Evolutionary conservation across 139 green algal species (phyloP).

Genomic region (Mesotaenium endlicherianum): DNA sequence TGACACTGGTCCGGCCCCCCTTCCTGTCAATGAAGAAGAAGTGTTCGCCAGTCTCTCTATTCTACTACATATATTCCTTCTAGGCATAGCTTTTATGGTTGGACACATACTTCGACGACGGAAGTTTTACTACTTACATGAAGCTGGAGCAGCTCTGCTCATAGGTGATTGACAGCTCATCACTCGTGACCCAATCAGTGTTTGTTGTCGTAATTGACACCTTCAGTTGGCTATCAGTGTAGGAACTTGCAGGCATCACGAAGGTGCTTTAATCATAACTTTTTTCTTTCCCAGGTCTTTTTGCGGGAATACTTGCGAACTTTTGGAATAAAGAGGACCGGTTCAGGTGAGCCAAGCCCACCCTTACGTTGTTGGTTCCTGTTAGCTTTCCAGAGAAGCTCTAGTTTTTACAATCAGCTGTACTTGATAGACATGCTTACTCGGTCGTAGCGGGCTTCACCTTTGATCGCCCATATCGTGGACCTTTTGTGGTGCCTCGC

Average conservation of each 20-base stretch:
- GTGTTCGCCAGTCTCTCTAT: slow-evolving; percentile 38
- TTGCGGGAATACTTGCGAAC: slow-evolving; percentile 7
- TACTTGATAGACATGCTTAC: neutral
- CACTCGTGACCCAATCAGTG: no score
- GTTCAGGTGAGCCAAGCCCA: slow-evolving; percentile 5
- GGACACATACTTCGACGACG: slow-evolving; percentile 18
- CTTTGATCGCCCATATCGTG: no score
- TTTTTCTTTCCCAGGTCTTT: slow-evolving; percentile 16
- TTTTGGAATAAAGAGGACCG: slow-evolving; percentile 17
- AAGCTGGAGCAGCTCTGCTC: slow-evolving; percentile 19
- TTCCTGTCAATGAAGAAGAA: no score
- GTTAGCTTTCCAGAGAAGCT: neutral
- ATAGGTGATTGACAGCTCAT: no score
- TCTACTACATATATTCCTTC: slow-evolving; percentile 33
- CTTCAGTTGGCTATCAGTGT: no score
- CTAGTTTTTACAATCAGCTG: neutral
- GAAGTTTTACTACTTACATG: slow-evolving; percentile 49
- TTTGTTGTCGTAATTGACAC: no score
- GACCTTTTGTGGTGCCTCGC: slow-evolving; percentile 17
- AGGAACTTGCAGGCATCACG: neutral
- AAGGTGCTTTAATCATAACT: neutral
- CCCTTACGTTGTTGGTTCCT: neutral
- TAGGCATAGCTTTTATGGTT: slow-evolving; percentile 28
- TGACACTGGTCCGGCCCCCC: no score
- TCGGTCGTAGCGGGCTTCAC: no score